Evolutionary conservation across 257 asterid species (phyloP).

Genomic region (Rehmannia glutinosa): DNA sequence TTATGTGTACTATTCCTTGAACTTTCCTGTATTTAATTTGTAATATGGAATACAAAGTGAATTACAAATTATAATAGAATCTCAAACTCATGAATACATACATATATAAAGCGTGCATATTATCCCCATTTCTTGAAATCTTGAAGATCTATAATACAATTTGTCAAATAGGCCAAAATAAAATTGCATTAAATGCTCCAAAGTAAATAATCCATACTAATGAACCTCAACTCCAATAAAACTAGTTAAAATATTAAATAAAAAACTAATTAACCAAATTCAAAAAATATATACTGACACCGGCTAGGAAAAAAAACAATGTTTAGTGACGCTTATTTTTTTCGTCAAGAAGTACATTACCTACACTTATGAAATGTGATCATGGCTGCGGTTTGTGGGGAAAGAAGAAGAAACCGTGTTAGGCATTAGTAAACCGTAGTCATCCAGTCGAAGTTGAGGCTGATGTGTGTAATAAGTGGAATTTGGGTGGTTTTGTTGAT

Average conservation of each 20-base stretch:
- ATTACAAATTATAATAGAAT: too few relatives aligned
- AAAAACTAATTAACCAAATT: too few relatives aligned
- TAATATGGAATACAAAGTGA: too few relatives aligned
- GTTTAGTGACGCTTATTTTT: too few relatives aligned
- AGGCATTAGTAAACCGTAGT: slow-evolving; percentile 18
- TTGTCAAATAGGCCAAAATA: not conserved
- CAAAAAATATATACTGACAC: too few relatives aligned
- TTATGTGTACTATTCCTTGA: too few relatives aligned
- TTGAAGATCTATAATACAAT: not conserved
- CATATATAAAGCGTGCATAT: not conserved
- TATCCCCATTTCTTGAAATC: not conserved
- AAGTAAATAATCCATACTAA: not conserved
- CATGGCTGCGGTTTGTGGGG: slow-evolving; percentile 29
- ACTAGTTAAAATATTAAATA: not conserved
- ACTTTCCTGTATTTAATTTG: too few relatives aligned
- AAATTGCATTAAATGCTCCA: slow-evolving; percentile 10
- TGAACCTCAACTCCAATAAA: not conserved
- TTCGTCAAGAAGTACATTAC: too few relatives aligned
- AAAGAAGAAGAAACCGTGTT: slow-evolving; percentile 22
- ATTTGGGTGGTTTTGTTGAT: slow-evolving; percentile 1
- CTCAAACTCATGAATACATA: too few relatives aligned
- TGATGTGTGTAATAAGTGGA: slow-evolving; percentile 22
- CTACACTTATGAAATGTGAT: not conserved
- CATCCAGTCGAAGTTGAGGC: slow-evolving; percentile 12
- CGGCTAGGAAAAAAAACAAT: too few relatives aligned